Conservation (phyloP, 345 rosid genomes). For the Populus nigra region DNA sequence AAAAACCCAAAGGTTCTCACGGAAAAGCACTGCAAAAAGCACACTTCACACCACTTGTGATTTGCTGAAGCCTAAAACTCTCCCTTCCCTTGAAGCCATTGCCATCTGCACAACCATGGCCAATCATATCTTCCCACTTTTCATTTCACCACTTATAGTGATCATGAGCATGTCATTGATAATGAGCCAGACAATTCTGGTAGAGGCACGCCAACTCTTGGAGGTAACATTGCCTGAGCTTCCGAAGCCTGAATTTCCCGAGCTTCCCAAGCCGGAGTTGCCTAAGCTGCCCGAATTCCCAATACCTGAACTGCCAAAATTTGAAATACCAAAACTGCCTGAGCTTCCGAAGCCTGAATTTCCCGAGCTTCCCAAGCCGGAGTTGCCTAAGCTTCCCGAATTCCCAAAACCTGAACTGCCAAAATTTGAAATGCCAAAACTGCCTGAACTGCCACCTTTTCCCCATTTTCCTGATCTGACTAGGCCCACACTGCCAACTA, state of each 20-base stretch:
- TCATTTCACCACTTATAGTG: background rate
- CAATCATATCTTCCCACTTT: no score
- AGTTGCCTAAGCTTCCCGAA: background rate
- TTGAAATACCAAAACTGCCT: background rate
- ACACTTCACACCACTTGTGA: background rate
- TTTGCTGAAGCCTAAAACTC: background rate
- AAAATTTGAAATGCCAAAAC: no score
- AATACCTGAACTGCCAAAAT: background rate
- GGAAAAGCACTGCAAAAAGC: background rate
- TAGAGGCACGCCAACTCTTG: background rate
- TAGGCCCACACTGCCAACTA: conserved; percentile 10
- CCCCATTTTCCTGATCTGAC: background rate
- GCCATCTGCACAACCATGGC: conserved; percentile 6
- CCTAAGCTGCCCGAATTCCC: background rate
- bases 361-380: background rate
- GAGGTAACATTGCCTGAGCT: conserved; percentile 2
- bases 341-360: conserved; percentile 1
- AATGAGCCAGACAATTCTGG: background rate
- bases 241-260: conserved; percentile 4
- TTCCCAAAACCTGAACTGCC: background rate
- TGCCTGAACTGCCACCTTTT: background rate
- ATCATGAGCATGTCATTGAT: background rate
- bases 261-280: background rate
- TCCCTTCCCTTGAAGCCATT: background rate
- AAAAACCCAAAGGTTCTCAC: background rate